phyloP scores from a whole-genome alignment of 257 asterid species.

The Euphrasia confusa region DNA sequence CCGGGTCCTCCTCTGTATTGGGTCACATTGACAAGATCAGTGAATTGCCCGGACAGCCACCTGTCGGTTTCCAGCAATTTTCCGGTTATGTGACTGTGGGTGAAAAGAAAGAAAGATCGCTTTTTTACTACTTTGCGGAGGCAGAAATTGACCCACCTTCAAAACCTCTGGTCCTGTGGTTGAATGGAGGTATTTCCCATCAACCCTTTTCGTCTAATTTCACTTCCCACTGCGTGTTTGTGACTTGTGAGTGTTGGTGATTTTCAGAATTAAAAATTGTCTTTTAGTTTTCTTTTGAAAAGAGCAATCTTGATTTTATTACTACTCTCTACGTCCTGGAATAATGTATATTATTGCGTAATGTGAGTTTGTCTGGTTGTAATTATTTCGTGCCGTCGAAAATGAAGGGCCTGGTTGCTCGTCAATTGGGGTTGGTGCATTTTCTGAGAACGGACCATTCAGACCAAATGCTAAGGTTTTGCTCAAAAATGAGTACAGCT shows the following conservation, averaged over 20 bases:
- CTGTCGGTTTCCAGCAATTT: constrained; percentile 52
- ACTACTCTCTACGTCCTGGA: neutral
- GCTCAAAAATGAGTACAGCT: constrained; percentile 50
- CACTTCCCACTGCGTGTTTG: neutral
- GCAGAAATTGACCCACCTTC: constrained; percentile 48
- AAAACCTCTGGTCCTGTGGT: constrained; percentile 64
- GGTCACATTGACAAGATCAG: constrained; percentile 40
- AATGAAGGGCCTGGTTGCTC: constrained; percentile 70
- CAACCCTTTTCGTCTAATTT: constrained; percentile 17
- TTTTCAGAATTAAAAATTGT: neutral
- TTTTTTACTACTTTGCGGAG: constrained; percentile 66
- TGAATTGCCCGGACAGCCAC: constrained; percentile 62
- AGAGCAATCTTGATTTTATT: neutral
- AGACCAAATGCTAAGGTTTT: constrained; percentile 51
- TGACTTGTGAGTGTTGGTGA: neutral
- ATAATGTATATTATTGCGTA: no score
- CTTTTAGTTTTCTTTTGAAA: neutral
- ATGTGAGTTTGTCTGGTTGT: neutral
- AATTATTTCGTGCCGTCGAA: neutral
- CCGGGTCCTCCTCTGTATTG: constrained; percentile 9
- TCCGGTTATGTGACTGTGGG: constrained; percentile 65
- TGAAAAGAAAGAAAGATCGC: constrained; percentile 41
- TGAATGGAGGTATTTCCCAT: constrained; percentile 54
- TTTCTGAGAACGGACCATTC: constrained; percentile 75
- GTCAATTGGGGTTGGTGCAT: constrained; percentile 74